Evolutionary conservation across 768 basidiomycete species (phyloP).

Genomic region (Tricholoma hemisulphureum): DNA sequence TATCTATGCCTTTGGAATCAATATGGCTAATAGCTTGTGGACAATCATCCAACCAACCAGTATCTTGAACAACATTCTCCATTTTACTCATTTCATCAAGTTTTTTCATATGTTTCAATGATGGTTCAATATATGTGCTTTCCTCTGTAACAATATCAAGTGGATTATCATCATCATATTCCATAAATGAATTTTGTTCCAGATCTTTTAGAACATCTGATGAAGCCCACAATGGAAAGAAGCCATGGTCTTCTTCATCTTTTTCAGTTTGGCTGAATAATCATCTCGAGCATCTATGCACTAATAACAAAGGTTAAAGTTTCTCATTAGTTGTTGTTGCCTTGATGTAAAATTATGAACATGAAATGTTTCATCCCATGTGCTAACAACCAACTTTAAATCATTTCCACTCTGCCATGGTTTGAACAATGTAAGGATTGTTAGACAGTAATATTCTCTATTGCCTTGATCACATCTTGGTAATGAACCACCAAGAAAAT

Average conservation of each 20-base stretch:
- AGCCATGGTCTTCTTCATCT: not conserved
- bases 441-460: slow-evolving; percentile 28
- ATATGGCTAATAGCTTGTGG: not conserved
- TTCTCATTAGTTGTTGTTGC: slow-evolving; percentile 22
- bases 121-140: not conserved
- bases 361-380: slow-evolving; percentile 27
- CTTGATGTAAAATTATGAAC: slow-evolving; percentile 10
- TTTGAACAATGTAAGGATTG: slow-evolving; percentile 10
- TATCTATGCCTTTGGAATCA: not conserved
- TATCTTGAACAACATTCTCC: not conserved
- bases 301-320: slow-evolving; percentile 34
- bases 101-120: not conserved
- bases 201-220: not conserved
- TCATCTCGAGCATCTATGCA: slow-evolving; percentile 37
- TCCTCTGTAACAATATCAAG: not conserved
- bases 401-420: slow-evolving; percentile 29
- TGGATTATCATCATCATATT: not conserved
- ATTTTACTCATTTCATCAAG: not conserved
- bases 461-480: slow-evolving; percentile 32
- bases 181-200: not conserved
- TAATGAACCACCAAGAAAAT: slow-evolving; percentile 29
- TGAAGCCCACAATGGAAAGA: not conserved
- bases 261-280: slow-evolving; percentile 16
- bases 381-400: slow-evolving; percentile 13
- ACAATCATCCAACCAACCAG: slow-evolving; percentile 3